phyloP scores from a whole-genome alignment of 345 rosid genomes.

The Populus deltoides region DNA sequence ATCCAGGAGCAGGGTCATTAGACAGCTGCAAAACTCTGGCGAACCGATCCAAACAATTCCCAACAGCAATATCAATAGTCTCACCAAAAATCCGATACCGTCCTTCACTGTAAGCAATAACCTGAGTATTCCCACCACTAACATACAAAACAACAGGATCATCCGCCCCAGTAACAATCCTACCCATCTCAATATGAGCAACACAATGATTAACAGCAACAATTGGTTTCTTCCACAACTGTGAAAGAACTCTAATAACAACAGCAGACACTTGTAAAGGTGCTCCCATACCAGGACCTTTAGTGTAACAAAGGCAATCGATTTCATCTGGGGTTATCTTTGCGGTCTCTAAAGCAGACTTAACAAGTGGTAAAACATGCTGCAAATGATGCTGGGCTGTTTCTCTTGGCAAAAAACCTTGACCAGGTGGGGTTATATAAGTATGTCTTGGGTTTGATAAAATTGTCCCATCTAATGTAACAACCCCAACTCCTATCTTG shows the following conservation, averaged over 20 bases:
- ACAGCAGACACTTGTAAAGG: slow-evolving; percentile 77
- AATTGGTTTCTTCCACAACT: slow-evolving; percentile 86
- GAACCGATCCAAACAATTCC: slow-evolving; percentile 93
- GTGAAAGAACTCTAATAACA: slow-evolving; percentile 76
- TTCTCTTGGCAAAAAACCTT: slow-evolving; percentile 93
- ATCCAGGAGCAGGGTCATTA: slow-evolving; percentile 99
- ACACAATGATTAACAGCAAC: slow-evolving; percentile 94
- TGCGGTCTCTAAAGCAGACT: slow-evolving; percentile 65
- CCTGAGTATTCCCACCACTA: slow-evolving; percentile 99
- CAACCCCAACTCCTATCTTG: slow-evolving; percentile 91
- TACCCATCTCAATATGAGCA: slow-evolving; percentile 98
- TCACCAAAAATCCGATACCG: slow-evolving; percentile 84
- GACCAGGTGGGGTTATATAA: slow-evolving; percentile 93
- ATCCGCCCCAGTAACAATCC: slow-evolving; percentile 86
- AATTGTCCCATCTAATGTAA: slow-evolving; percentile 71
- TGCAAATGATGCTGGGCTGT: slow-evolving; percentile 90
- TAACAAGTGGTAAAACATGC: slow-evolving; percentile 75
- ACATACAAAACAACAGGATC: slow-evolving; percentile 96
- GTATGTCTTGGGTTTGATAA: slow-evolving; percentile 94
- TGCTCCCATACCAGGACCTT: slow-evolving; percentile 98
- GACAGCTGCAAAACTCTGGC: slow-evolving; percentile 86
- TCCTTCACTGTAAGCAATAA: slow-evolving; percentile 97
- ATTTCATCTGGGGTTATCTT: slow-evolving; percentile 63
- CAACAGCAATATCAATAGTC: slow-evolving; percentile 98
- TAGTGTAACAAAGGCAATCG: slow-evolving; percentile 87